Percentiles rank a stretch among this genome's conserved stretches.
Conservation (phyloP, 192 early-diverging fungal species). For the Cetraspora pellucida region DNA sequence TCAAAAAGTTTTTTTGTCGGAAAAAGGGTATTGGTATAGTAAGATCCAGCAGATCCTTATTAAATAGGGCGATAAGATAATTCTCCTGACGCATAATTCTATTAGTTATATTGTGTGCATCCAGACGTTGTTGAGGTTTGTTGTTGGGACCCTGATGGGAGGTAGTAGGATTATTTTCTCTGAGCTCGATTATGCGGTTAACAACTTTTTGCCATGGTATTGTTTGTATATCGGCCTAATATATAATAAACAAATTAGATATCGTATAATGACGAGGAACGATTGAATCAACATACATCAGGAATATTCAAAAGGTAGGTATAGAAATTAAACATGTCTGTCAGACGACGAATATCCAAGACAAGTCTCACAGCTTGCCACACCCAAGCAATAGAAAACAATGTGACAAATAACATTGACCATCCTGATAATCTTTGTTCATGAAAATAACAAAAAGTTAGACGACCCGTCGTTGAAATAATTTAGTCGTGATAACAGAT, state of each 20-base stretch:
- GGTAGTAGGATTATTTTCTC: constrained; percentile 66
- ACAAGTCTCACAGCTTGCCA: constrained; percentile 69
- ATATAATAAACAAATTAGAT: not conserved
- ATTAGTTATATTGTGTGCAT: constrained; percentile 80
- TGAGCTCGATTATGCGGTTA: constrained; percentile 68
- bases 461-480: constrained; percentile 34
- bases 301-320: constrained; percentile 75
- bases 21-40: constrained; percentile 68
- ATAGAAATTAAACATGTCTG: constrained; percentile 86
- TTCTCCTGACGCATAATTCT: constrained; percentile 98
- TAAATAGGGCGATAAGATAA: constrained; percentile 94
- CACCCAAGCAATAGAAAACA: constrained; percentile 76
- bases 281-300: constrained; percentile 54
- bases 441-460: constrained; percentile 11
- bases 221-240: constrained; percentile 80
- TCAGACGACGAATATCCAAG: constrained; percentile 71
- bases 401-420: constrained; percentile 58
- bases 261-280: constrained; percentile 24
- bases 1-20: constrained; percentile 66
- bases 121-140: constrained; percentile 55
- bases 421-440: constrained; percentile 57
- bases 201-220: constrained; percentile 87
- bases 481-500: not conserved
- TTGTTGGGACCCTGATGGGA: constrained; percentile 39
- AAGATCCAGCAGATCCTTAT: constrained; percentile 87